Percentiles rank a stretch among this genome's conserved stretches.
Evolutionary conservation across 164 flowering plant genomes (phyloP).

Genomic region (Stephania japonica): DNA sequence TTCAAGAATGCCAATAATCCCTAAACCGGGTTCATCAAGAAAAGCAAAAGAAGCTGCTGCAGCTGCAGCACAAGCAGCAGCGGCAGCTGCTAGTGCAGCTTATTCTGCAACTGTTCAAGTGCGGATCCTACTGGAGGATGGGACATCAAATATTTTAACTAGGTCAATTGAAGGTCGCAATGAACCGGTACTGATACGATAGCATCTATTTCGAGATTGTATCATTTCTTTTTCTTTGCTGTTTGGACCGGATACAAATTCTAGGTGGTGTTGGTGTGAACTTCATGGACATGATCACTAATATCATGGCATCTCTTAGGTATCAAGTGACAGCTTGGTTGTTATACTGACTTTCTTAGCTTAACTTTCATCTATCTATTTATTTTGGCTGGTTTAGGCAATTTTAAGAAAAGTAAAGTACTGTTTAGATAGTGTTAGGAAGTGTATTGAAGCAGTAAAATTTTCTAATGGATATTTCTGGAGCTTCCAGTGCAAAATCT

Average conservation of each 20-base stretch:
- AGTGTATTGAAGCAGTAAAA: too few species aligned
- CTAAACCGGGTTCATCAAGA: conserved; percentile 88
- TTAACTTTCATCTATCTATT: too few species aligned
- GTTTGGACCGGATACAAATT: neutral
- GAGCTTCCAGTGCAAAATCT: too few species aligned
- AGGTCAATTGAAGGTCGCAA: conserved; percentile 79
- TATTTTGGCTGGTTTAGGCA: too few species aligned
- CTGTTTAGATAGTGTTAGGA: too few species aligned
- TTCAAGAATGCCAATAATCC: conserved; percentile 74
- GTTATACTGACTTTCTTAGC: too few species aligned
- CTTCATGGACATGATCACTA: too few species aligned
- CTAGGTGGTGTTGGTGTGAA: too few species aligned
- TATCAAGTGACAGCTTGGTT: too few species aligned
- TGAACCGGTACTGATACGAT: conserved; percentile 64
- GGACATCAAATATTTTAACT: conserved; percentile 83
- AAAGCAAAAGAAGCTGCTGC: conserved; percentile 98
- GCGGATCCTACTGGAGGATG: conserved; percentile 92
- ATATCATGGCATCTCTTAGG: too few species aligned
- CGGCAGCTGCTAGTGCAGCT: conserved; percentile 82
- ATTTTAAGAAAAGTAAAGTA: too few species aligned
- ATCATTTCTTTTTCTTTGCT: neutral
- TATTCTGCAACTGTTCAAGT: conserved; percentile 87
- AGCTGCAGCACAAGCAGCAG: conserved; percentile 92
- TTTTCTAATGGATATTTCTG: too few species aligned
- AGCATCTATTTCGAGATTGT: neutral